These are phyloP conservation scores for Stachybotrys chartarum DNA, from an alignment of 2,329 filamentous ascomycete species.

Conservation along the genomic window DNA sequence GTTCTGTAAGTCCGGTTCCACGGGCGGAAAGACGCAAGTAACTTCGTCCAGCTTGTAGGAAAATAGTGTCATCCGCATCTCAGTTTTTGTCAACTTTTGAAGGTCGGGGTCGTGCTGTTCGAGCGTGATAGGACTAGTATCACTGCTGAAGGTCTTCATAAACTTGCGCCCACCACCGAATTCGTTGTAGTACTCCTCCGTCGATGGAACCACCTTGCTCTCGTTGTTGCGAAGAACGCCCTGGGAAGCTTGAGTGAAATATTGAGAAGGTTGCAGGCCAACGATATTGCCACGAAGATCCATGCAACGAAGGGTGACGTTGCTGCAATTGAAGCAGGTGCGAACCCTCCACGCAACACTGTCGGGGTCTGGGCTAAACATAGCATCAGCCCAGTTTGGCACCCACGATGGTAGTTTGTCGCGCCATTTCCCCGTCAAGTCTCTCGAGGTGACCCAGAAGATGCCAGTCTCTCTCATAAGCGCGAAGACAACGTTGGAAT, in stretches of 20 bases:
- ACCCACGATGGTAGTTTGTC: constrained; percentile 13
- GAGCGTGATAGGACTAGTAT: not conserved
- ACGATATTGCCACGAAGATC: not conserved
- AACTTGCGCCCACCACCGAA: not conserved
- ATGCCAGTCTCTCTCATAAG: constrained; percentile 12
- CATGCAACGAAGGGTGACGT: constrained; percentile 1
- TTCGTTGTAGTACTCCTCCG: too few species aligned
- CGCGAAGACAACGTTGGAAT: constrained; percentile 4
- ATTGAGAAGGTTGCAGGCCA: constrained; percentile 3
- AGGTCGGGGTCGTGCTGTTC: not conserved
- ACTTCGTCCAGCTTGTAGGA: not conserved
- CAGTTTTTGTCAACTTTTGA: not conserved
- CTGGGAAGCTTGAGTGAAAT: constrained; percentile 1
- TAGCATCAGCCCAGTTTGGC: constrained; percentile 11
- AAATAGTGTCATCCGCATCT: not conserved
- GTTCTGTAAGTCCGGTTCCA: not conserved
- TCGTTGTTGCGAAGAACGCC: not conserved
- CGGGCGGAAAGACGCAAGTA: not conserved
- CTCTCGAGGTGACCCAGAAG: constrained; percentile 11
- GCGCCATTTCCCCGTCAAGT: constrained; percentile 8
- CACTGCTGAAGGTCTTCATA: not conserved
- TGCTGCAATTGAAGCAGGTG: constrained; percentile 10
- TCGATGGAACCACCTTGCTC: too few species aligned
- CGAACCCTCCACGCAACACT: constrained; percentile 9
- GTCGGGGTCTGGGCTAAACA: constrained; percentile 3